Base-by-base conservation (phyloP, 805 yeast genomes). In the Metschnikowia reukaufii region DNA sequence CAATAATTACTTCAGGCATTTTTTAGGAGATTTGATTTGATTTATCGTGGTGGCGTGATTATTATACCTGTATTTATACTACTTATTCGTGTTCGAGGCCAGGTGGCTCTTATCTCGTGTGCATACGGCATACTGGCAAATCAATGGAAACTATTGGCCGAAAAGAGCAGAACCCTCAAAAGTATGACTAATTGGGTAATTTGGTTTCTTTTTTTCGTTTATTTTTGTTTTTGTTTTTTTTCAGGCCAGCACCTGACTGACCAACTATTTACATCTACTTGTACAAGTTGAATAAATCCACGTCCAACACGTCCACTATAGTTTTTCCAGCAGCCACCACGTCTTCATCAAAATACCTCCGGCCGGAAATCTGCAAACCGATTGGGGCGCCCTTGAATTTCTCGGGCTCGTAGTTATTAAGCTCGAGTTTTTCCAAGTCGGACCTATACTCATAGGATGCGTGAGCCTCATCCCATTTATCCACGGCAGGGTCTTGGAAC, bases 271-370 rank as follows among this genome's bases (percentile, higher is more conserved):
- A 17, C 37, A 10, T 4, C 32, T 15, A 47, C 47, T 60, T 54
- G 41, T 61, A 54, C 39, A 54, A 59, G 51, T 58, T 61, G 31
- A 54, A 54, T 51, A 62, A 57, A 51, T 58, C 54, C 25, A 56
- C 66, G 6, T 61, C 62, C 52, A 73, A 61, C 29, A 72, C 52
- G 37, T 63, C 71, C 27, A 61, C 69, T 25, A 77, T 54, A 25
- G 74, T 62, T 53, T 68, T 69, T 43, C 76, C 65, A 4, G 76
- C 76, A 39, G 77, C 78, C 36, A 78, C 77, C 36, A 77, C 79
- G 50, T 79, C 83, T 61, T 79, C 84, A 57, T 79, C 84, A 39
- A 62, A 67, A 56, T 78, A 79, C 60, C 83, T 70, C 65, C 79
- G 73, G 39, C 80, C 81, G 32, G 72, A 62, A 48, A 79, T 68